phyloP scores from a whole-genome alignment of 2,329 filamentous ascomycete genomes.

The Fusarium newnesense region DNA sequence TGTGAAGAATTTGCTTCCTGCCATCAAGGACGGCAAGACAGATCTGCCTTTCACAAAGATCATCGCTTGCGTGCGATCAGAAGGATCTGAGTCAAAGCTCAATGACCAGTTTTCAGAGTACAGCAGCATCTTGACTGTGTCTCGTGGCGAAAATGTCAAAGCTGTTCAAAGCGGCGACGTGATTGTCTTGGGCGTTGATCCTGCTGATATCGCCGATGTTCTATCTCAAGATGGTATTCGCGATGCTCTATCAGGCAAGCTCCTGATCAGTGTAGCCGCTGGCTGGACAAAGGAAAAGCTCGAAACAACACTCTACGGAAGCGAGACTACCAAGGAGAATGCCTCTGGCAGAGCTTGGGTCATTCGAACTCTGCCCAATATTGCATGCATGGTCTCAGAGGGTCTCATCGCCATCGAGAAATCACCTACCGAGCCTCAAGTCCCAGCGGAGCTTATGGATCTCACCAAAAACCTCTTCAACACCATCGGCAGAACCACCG shows the following conservation, averaged over 20 bases:
- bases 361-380: constrained; percentile 50
- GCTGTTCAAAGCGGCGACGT: constrained; percentile 52
- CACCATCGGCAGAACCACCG: constrained; percentile 62
- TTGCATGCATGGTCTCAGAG: constrained; percentile 48
- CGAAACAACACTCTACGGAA: constrained; percentile 50
- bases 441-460: constrained; percentile 36
- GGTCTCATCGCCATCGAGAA: constrained; percentile 49
- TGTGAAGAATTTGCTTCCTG: constrained; percentile 39
- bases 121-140: constrained; percentile 29
- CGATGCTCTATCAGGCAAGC: constrained; percentile 55
- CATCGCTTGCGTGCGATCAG: constrained; percentile 46
- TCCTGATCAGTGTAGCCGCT: constrained; percentile 62
- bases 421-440: constrained; percentile 21
- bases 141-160: constrained; percentile 48
- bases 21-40: constrained; percentile 1
- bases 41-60: constrained; percentile 40
- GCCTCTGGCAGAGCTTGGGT: constrained; percentile 37
- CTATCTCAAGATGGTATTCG: constrained; percentile 51
- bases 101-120: constrained; percentile 33
- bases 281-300: constrained; percentile 58
- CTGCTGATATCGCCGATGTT: constrained; percentile 53
- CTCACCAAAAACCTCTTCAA: constrained; percentile 60
- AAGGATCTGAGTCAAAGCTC: constrained; percentile 38
- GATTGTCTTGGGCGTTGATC: constrained; percentile 59
- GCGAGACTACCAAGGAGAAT: constrained; percentile 25